Base-by-base conservation (phyloP, 2,329 filamentous ascomycete genomes). In the Drechslerella dactyloides region DNA sequence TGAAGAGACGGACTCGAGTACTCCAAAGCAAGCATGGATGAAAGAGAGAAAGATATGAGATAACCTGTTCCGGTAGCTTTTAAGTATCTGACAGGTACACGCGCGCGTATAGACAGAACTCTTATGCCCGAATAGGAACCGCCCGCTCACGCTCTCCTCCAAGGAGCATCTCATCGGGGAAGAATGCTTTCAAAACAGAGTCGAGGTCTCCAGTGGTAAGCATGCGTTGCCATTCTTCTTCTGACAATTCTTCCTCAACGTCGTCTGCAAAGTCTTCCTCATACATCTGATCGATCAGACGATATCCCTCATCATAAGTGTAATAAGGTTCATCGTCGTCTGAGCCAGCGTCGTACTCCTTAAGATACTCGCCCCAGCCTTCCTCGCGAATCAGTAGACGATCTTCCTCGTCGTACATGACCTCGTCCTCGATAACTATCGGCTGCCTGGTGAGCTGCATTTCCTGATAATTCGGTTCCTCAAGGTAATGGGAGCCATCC, bases 231-330 rank as follows among this genome's bases (percentile, higher is more conserved):
- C 61, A 42, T 27, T 69, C 65, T 8, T 63, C 57, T 1, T 69
- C 58, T 2, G 30, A 46, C 13, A 44, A 62, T 24, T 53, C 53
- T 46, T 69, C 65, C 8, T 62, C 65, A 15, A 53, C 23, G 2
- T 62, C 58, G 1, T 69, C 65, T 6, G 33, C 42, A 24, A 58
- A 62, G 10, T 69, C 65, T 8, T 69, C 65, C 5, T 69, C 65
- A 30, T 69, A 69, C 35, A 69, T 57, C 40, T 62, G 58, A 13
- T 69, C 57, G n/a, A 69, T 69, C 11, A 58, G 35, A 19, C 53
- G 58, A 27, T 69, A 69, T 21, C 65, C 65, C 37, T 69, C 65
- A 52, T 69, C 65, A 37, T 69, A 69, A 21, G 65, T 69, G 27
- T 69, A 69, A 27, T 63, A 35, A 23, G 58, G 52, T 3, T 40